Percentiles rank a stretch among this genome's conserved stretches.
Conservation (phyloP, 1,284 basidiomycete species). For the Fistulinella cinereoalba region DNA sequence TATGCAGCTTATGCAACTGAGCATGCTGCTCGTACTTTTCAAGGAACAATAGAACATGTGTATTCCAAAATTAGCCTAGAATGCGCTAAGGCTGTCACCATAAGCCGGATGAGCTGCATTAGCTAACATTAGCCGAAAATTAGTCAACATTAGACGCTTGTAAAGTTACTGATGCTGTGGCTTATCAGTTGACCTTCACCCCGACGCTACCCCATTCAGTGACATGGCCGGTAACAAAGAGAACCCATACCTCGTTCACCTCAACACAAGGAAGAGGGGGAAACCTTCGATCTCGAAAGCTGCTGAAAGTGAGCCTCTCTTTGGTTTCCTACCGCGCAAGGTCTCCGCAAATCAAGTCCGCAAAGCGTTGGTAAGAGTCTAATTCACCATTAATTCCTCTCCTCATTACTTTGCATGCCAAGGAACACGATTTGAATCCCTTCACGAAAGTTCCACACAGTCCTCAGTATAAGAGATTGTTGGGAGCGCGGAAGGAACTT, state of each 20-base stretch:
- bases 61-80: too few species aligned
- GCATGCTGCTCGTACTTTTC: too few species aligned
- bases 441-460: constrained; percentile 84
- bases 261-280: constrained; percentile 35
- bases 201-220: neutral
- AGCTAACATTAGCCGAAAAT: too few species aligned
- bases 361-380: constrained; percentile 64
- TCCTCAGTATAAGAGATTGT: constrained; percentile 81
- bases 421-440: constrained; percentile 86
- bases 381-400: constrained; percentile 19
- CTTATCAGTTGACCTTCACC: constrained; percentile 5
- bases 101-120: too few species aligned
- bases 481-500: constrained; percentile 81
- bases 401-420: constrained; percentile 1
- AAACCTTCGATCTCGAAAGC: constrained; percentile 15
- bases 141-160: too few species aligned
- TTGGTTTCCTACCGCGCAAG: constrained; percentile 75
- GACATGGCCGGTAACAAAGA: constrained; percentile 31
- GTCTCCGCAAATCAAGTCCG: constrained; percentile 75
- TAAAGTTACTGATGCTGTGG: too few species aligned
- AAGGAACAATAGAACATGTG: too few species aligned
- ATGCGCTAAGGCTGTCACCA: too few species aligned
- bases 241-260: constrained; percentile 60
- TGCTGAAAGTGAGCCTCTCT: constrained; percentile 55
- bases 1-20: too few species aligned